Evolutionary conservation across 805 yeast species (phyloP), one percentile per base, ranked within the genome.

Genomic region (Ogataea dorogensis): DNA sequence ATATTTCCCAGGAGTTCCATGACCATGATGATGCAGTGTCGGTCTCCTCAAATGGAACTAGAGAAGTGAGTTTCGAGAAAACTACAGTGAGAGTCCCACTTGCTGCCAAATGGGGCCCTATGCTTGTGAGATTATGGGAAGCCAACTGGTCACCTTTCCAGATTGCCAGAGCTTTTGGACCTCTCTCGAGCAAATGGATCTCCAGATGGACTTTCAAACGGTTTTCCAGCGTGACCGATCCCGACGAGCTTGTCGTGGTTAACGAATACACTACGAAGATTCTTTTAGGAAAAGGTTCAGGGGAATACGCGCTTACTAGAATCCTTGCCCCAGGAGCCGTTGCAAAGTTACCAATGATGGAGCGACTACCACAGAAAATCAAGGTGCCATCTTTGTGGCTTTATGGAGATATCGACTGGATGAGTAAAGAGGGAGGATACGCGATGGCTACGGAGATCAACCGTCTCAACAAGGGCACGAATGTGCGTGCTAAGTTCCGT

Each of bases 331-430:
- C 78, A 6, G 82, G 81, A 9, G 79, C 79, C 0, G 41, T 69
- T 15, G 73, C 85, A 0, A 68, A 72, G 44, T 54, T 74, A 24
- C 86, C 87, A 2, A 55, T 80, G 28, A 44, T 74, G 20, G 79
- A 74, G 44, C 65, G 86, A 47, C 57, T 69, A 47, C 77, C 66
- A 11, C 61, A 46, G 30, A 57, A 68, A 32, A 34, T 61, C 1
- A 42, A 47, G 12, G 44, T 73, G 11, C 77, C 77, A 3, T 65
- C 77, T 1, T 54, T 77, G 19, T 77, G 83, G 80, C 43, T 79
- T 16, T 80, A 80, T 49, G 87, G 87, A 7, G 85, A 79, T 41
- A 62, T 58, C 24, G 87, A 80, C 54, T 80, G 87, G 87, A 80
- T 80, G 86, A 74, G 75, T 42, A 73, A 67, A 35, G 68, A 65